Conservation (phyloP, 2,329 filamentous ascomycete species). For the Sporothrix pseudoabietina region DNA sequence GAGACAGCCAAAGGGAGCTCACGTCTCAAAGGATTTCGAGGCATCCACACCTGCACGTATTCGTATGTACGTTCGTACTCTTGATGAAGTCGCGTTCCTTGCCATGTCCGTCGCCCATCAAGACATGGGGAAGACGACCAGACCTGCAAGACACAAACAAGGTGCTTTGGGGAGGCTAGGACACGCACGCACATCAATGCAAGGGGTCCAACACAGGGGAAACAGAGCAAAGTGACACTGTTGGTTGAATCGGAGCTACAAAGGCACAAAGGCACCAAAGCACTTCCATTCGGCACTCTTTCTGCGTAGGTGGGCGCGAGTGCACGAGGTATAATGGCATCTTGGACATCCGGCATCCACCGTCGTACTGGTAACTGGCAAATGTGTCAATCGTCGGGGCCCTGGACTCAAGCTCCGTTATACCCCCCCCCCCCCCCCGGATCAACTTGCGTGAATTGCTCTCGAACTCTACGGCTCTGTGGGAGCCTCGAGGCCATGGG, state of each 20-base stretch:
- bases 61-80: neutral
- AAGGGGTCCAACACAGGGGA: no score
- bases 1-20: neutral
- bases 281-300: neutral
- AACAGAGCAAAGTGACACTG: neutral
- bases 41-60: slow-evolving; percentile 7
- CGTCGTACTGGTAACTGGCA: neutral
- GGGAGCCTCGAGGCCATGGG: neutral
- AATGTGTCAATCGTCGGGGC: slow-evolving; percentile 7
- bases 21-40: neutral
- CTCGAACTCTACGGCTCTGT: neutral
- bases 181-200: neutral
- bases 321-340: no score
- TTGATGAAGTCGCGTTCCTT: neutral
- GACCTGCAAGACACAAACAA: neutral
- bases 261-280: neutral
- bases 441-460: neutral
- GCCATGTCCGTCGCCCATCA: neutral
- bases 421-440: no score
- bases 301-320: neutral
- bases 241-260: neutral
- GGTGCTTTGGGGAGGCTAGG: neutral
- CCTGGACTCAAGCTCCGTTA: neutral
- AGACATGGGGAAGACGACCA: neutral
- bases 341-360: neutral